A percentile compares a stretch with the other conserved stretches of the same genome.
Conservation (phyloP, 202 grass and related monocot species). For the Setaria viridis region DNA sequence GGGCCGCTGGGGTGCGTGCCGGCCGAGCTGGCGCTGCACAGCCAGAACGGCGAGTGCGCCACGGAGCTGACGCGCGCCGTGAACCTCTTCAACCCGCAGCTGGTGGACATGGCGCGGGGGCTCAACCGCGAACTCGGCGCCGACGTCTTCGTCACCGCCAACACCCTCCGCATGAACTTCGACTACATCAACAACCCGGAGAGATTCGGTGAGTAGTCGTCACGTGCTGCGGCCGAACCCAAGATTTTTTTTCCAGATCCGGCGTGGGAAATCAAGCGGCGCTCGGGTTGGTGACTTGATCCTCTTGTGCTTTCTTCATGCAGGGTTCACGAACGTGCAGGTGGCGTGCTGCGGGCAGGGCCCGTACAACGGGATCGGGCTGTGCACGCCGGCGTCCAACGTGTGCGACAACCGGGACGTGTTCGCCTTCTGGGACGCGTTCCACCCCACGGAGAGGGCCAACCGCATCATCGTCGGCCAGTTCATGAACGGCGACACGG, state of each 20-base stretch:
- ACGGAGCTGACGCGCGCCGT: slow-evolving; percentile 76
- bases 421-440: slow-evolving; percentile 92
- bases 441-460: slow-evolving; percentile 90
- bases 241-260: background rate
- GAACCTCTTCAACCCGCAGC: slow-evolving; percentile 83
- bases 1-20: slow-evolving; percentile 90
- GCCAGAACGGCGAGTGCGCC: slow-evolving; percentile 61
- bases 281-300: too few relatives aligned
- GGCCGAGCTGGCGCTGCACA: slow-evolving; percentile 76
- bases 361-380: slow-evolving; percentile 86
- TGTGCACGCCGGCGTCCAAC: slow-evolving; percentile 81
- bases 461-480: slow-evolving; percentile 88
- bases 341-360: slow-evolving; percentile 61
- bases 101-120: slow-evolving; percentile 54
- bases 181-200: slow-evolving; percentile 73
- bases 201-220: slow-evolving; percentile 46
- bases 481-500: slow-evolving; percentile 72
- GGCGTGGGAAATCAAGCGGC: too few relatives aligned
- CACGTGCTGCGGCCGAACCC: background rate
- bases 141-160: slow-evolving; percentile 77
- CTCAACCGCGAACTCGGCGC: slow-evolving; percentile 66
- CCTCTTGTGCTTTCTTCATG: background rate
- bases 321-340: slow-evolving; percentile 48
- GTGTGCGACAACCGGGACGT: slow-evolving; percentile 71
- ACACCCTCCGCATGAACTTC: slow-evolving; percentile 71